Percentiles rank a stretch among this genome's conserved stretches.
Conservation (phyloP, 2,329 filamentous ascomycete species). For the Fusarium newnesense region DNA sequence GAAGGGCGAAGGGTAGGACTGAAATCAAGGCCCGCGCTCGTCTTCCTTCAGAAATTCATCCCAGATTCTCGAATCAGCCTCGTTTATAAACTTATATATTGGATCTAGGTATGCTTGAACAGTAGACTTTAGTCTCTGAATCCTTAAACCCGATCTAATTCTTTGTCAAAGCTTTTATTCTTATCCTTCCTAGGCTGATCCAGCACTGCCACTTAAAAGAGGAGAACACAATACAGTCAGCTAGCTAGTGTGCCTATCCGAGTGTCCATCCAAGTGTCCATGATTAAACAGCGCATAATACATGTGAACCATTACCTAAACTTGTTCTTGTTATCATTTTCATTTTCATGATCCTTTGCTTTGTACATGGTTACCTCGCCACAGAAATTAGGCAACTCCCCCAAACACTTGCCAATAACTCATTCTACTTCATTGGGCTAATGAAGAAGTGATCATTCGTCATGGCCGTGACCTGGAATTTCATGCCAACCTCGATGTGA, state of each 20-base stretch:
- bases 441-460: slow-evolving; percentile 62
- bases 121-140: not conserved
- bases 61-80: not conserved
- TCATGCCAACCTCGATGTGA: slow-evolving; percentile 65
- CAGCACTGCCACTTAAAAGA: not conserved
- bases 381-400: not conserved
- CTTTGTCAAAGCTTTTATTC: not conserved
- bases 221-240: not conserved
- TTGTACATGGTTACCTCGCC: not conserved
- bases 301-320: not conserved
- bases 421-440: slow-evolving; percentile 41
- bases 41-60: not conserved
- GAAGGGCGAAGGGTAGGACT: not conserved
- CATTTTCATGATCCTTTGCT: not conserved
- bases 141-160: not conserved
- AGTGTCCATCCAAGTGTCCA: not conserved
- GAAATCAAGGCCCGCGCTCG: not conserved
- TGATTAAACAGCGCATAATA: not conserved
- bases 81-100: not conserved
- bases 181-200: not conserved
- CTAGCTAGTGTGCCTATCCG: not conserved
- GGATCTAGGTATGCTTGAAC: not conserved
- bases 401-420: not conserved
- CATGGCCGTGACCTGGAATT: slow-evolving; percentile 65
- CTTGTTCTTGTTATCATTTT: not conserved